Evolutionary conservation across 1,284 basidiomycete species (phyloP).

Genomic region (Agroathelia rolfsii): DNA sequence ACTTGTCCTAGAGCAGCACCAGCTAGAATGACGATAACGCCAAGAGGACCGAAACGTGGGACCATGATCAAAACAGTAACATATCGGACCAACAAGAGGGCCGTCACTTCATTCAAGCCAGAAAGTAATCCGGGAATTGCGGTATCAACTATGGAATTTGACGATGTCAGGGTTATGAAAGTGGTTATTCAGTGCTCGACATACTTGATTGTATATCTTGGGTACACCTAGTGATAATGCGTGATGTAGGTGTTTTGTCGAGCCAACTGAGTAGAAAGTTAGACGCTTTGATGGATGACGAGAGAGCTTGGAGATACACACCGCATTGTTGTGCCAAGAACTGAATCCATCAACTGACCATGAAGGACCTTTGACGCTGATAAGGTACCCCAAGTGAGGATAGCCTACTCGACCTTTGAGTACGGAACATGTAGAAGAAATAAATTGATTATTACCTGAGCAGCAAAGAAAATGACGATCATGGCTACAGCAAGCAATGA

Average conservation of each 20-base stretch:
- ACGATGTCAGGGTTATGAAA: slow-evolving; percentile 23
- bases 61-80: slow-evolving; percentile 31
- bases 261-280: slow-evolving; percentile 23
- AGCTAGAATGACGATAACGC: slow-evolving; percentile 28
- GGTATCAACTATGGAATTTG: slow-evolving; percentile 18
- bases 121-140: slow-evolving; percentile 11
- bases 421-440: too few relatives aligned
- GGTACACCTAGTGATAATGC: slow-evolving; percentile 45
- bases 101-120: slow-evolving; percentile 16
- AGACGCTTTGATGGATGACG: too few relatives aligned
- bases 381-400: slow-evolving; percentile 25
- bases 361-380: slow-evolving; percentile 36
- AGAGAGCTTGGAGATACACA: slow-evolving; percentile 13
- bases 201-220: slow-evolving; percentile 36
- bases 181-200: slow-evolving; percentile 10
- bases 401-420: slow-evolving; percentile 7
- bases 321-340: slow-evolving; percentile 42
- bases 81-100: slow-evolving; percentile 28
- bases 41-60: slow-evolving; percentile 26
- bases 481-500: too few relatives aligned
- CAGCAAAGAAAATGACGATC: too few relatives aligned
- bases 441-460: too few relatives aligned
- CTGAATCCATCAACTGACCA: slow-evolving; percentile 28
- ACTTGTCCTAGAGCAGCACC: slow-evolving; percentile 34
- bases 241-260: slow-evolving; percentile 43